These are phyloP conservation scores for Castanea mollissima DNA, from an alignment of 306 rosid species.

Conservation along the genomic window DNA sequence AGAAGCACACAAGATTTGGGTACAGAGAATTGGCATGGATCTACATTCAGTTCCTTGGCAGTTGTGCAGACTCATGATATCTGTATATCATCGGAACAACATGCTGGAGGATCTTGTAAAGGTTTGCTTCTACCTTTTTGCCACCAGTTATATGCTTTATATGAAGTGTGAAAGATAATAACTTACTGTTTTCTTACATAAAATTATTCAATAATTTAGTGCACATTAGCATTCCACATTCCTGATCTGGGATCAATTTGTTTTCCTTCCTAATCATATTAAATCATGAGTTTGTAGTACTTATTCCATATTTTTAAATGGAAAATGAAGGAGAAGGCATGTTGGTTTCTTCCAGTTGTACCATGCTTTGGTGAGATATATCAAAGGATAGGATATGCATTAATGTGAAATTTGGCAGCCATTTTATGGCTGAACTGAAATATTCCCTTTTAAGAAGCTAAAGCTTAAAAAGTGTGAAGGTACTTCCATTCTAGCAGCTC, in stretches of 20 bases:
- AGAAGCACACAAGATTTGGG: constrained; percentile 91
- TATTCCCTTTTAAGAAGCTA: neutral
- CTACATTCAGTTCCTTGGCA: constrained; percentile 95
- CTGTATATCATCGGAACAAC: constrained; percentile 75
- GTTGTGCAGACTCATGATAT: constrained; percentile 75
- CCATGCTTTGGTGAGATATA: neutral
- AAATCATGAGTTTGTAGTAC: neutral
- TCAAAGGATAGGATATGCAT: neutral
- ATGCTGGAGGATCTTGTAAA: constrained; percentile 58
- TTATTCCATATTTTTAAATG: neutral
- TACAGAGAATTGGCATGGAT: constrained; percentile 68
- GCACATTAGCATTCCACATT: neutral
- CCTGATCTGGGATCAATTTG: neutral
- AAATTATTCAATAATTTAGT: neutral
- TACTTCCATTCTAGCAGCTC: neutral
- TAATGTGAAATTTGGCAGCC: neutral
- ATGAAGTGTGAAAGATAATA: neutral
- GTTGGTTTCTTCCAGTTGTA: neutral
- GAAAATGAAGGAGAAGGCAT: neutral
- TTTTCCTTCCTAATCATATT: neutral
- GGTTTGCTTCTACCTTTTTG: constrained; percentile 40
- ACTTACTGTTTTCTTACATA: constrained; percentile 1
- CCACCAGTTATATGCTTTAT: constrained; percentile 8
- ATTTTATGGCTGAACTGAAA: neutral
- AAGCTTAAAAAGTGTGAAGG: neutral